A percentile compares a stretch with the other conserved stretches of the same genome.
phyloP scores from a whole-genome alignment of 2,329 filamentous ascomycete species.

The Fusarium praegraminearum region DNA sequence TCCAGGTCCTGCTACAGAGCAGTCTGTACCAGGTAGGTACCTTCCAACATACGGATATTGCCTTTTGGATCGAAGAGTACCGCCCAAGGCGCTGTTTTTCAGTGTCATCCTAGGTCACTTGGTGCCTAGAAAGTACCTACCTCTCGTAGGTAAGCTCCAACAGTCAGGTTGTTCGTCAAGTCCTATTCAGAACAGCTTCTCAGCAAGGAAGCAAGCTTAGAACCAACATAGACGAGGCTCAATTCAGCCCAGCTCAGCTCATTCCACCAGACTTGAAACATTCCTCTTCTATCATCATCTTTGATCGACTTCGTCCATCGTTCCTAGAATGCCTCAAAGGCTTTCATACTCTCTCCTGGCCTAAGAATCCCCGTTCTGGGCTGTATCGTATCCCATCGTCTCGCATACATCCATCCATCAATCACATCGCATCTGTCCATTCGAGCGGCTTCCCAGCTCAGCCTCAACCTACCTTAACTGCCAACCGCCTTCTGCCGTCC shows the following conservation, averaged over 20 bases:
- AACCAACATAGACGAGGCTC: slow-evolving; percentile 27
- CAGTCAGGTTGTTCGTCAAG: slow-evolving; percentile 24
- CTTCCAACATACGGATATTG: background rate
- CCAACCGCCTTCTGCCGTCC: slow-evolving; percentile 17
- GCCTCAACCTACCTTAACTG: background rate
- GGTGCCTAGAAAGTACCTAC: slow-evolving; percentile 2
- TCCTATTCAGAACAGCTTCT: slow-evolving; percentile 37
- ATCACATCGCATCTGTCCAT: slow-evolving; percentile 16
- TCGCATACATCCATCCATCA: background rate
- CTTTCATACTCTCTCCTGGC: slow-evolving; percentile 31
- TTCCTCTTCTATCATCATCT: slow-evolving; percentile 49
- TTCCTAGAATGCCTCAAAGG: slow-evolving; percentile 36
- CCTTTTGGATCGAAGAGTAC: slow-evolving; percentile 34
- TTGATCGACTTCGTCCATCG: slow-evolving; percentile 28
- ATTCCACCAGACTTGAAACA: slow-evolving; percentile 47
- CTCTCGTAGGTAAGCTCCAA: slow-evolving; percentile 17
- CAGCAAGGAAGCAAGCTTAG: slow-evolving; percentile 37
- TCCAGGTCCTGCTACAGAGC: slow-evolving; percentile 5
- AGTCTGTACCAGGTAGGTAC: slow-evolving; percentile 17
- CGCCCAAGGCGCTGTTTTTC: slow-evolving; percentile 30
- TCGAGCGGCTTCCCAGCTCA: slow-evolving; percentile 30
- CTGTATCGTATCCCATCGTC: slow-evolving; percentile 25
- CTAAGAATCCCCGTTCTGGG: slow-evolving; percentile 39
- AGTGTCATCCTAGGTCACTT: slow-evolving; percentile 42
- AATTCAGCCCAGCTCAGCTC: slow-evolving; percentile 43